Evolutionary conservation across 805 yeast species (phyloP).

Genomic region (Saturnispora gosingensis): DNA sequence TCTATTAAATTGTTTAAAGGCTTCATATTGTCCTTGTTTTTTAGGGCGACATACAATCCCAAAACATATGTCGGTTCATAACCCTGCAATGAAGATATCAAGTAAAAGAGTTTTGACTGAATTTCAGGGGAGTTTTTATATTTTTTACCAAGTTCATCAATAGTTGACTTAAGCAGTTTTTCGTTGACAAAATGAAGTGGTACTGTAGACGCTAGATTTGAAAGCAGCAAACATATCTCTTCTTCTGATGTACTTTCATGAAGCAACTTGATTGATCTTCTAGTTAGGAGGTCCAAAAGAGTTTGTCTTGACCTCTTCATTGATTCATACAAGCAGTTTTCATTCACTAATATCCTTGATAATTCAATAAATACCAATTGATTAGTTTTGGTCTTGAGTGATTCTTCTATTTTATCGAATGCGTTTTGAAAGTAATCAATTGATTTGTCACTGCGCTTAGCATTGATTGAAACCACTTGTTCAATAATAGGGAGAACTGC

Average conservation of each 20-base stretch:
- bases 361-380: neutral
- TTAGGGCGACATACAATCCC: constrained; percentile 19
- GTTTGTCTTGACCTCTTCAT: neutral
- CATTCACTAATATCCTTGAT: neutral
- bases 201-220: neutral
- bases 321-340: neutral
- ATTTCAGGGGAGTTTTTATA: constrained; percentile 1
- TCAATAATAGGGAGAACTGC: constrained; percentile 25
- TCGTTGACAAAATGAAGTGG: neutral
- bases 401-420: constrained; percentile 3
- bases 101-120: constrained; percentile 12
- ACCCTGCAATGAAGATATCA: constrained; percentile 10
- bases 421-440: constrained; percentile 16
- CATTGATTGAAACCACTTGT: constrained; percentile 32
- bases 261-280: neutral
- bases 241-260: neutral
- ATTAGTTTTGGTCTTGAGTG: neutral
- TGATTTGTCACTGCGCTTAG: constrained; percentile 25
- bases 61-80: constrained; percentile 16
- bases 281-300: neutral
- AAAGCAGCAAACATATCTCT: neutral
- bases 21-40: neutral
- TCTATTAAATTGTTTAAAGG: constrained; percentile 4
- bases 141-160: constrained; percentile 10
- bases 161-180: constrained; percentile 4